Evolutionary conservation across 768 basidiomycete species (phyloP).

Genomic region (Cytidiella melzeri): DNA sequence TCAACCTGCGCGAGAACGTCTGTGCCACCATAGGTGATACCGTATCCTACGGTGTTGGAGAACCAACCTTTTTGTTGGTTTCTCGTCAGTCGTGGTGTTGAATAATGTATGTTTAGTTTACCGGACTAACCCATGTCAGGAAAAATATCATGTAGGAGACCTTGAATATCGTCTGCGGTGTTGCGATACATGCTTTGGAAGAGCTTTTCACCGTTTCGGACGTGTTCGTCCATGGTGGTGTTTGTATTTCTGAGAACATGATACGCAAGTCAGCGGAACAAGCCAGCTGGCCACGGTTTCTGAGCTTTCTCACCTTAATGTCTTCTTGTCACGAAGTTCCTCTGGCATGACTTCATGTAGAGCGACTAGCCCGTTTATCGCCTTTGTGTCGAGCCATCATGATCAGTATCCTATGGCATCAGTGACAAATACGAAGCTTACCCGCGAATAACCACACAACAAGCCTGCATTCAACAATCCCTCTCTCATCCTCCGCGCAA

Average conservation of each 20-base stretch:
- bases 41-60: constrained; percentile 49
- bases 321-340: constrained; percentile 40
- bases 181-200: constrained; percentile 52
- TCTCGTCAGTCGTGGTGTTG: neutral
- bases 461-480: constrained; percentile 57
- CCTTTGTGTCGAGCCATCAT: constrained; percentile 32
- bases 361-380: constrained; percentile 51
- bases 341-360: constrained; percentile 48
- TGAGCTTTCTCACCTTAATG: constrained; percentile 36
- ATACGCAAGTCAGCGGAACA: neutral
- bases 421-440: too few species aligned
- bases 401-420: too few species aligned
- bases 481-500: constrained; percentile 55
- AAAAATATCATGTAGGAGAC: constrained; percentile 43
- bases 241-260: constrained; percentile 33
- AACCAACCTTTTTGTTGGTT: constrained; percentile 49
- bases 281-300: neutral
- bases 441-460: constrained; percentile 53
- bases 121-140: constrained; percentile 54
- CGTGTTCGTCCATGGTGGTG: constrained; percentile 38
- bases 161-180: constrained; percentile 42
- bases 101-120: too few species aligned
- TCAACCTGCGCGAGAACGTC: constrained; percentile 44
- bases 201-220: constrained; percentile 34
- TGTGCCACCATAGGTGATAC: constrained; percentile 45